Percentiles rank a stretch among this genome's conserved stretches.
Conservation (phyloP, 352 stramenopile species). For the Pythium plurisporium region DNA sequence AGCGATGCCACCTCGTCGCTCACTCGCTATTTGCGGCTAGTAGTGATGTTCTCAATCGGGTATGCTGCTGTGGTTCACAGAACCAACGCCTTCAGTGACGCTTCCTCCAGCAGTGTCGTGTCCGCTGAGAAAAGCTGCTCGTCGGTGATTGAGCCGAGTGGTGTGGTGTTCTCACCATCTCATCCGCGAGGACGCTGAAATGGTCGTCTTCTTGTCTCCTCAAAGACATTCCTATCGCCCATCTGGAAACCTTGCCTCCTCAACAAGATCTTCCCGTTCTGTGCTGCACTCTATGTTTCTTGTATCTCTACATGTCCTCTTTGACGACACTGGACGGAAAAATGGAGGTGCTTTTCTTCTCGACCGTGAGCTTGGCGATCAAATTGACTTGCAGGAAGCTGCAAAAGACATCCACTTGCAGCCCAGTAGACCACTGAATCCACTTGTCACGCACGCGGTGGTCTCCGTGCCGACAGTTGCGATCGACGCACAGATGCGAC, state of each 20-base stretch:
- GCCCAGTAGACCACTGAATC: not conserved
- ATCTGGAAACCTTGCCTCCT: not conserved
- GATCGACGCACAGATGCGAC: slow-evolving; percentile 28
- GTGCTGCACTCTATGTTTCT: not conserved
- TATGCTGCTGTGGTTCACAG: too few species aligned
- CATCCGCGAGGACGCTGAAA: not conserved
- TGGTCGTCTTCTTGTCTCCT: too few species aligned
- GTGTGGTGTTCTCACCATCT: too few species aligned
- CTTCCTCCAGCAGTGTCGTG: too few species aligned
- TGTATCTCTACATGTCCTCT: not conserved
- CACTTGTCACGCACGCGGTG: slow-evolving; percentile 15
- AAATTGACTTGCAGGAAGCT: slow-evolving; percentile 2
- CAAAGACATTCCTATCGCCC: not conserved
- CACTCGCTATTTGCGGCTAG: not conserved
- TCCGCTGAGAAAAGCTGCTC: too few species aligned
- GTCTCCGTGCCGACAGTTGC: slow-evolving; percentile 25
- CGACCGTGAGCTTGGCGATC: not conserved
- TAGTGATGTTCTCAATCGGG: not conserved
- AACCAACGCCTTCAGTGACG: too few species aligned
- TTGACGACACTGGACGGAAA: not conserved
- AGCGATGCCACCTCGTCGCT: too few species aligned
- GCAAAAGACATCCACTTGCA: not conserved
- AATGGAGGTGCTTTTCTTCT: not conserved
- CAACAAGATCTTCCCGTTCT: not conserved
- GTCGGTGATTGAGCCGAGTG: not conserved